phyloP scores from a whole-genome alignment of 1,284 basidiomycete genomes.

The Heterobasidion occidentale region DNA sequence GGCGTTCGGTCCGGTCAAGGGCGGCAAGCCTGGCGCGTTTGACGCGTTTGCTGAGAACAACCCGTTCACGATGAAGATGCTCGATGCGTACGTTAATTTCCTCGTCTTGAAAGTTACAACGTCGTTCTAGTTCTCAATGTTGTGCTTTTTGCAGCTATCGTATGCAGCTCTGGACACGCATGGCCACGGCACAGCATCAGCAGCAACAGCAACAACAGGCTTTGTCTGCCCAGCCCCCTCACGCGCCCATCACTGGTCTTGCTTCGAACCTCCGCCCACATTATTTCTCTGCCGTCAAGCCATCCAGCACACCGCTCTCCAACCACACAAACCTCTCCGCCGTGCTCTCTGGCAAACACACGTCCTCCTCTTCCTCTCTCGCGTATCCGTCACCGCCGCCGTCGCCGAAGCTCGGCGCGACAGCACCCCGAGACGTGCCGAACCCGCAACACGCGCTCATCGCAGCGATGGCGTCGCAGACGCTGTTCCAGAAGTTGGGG shows the following conservation, averaged over 20 bases:
- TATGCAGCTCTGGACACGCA: conserved; percentile 83
- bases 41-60: conserved; percentile 71
- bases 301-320: neutral
- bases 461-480: conserved; percentile 64
- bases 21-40: conserved; percentile 33
- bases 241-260: conserved; percentile 32
- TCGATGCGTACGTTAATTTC: conserved; percentile 59
- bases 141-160: conserved; percentile 39
- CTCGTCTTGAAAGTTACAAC: conserved; percentile 2
- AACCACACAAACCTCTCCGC: conserved; percentile 23
- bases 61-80: conserved; percentile 74
- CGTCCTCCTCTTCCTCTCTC: conserved; percentile 11
- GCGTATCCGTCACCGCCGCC: conserved; percentile 8
- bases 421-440: conserved; percentile 10
- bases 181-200: conserved; percentile 42
- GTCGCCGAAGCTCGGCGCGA: conserved; percentile 7
- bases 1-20: conserved; percentile 1
- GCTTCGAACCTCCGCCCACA: conserved; percentile 47
- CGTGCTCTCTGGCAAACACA: conserved; percentile 44
- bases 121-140: neutral
- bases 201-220: conserved; percentile 18
- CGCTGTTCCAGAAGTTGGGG: conserved; percentile 57
- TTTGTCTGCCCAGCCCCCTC: conserved; percentile 7
- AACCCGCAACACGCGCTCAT: conserved; percentile 41
- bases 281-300: conserved; percentile 31